Base-by-base conservation (phyloP, 2,329 filamentous ascomycete genomes). In the Aspergillus floridensis region DNA sequence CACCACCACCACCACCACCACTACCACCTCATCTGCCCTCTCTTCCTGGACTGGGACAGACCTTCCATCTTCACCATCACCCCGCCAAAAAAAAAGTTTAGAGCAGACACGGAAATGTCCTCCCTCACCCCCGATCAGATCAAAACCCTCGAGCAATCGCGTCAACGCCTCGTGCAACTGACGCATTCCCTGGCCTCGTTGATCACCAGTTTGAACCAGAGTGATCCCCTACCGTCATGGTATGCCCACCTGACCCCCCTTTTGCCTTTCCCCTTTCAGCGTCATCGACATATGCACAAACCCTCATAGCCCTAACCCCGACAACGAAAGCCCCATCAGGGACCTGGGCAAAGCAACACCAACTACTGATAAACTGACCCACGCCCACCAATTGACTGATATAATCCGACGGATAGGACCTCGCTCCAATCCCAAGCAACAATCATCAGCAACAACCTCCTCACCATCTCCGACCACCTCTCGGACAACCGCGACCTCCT, bases 351-450 rank as follows among this genome's bases (percentile, higher is more conserved):
- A 55, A 44, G 3, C 16, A 31, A 46, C 19, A 19, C 38, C 3
- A 19, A 3, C 44, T 49, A 63, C 50, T n/a, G 57, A 24, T n/a
- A 19, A 16, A 31, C 5, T 19, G 41, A 12, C 24, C 19, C 22
- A 22, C 22, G 4, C 22, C 22, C 0, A 22, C 22, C 22, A 22
- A 4, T 22, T 22, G n/a, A 22, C 4, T 22, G 22, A 21, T 21
- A 21, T 2, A 21, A 21, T 21, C 21, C 21, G 21, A 21, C 21
- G 21, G 26, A 10, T 2, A 92, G 89, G 69, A 82, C 86, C 49
- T 90, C 88, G 14, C 82, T 93, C 51, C 88, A 91, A 72, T 85
- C 86, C n/a, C 88, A 88, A 51, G 83, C 87, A 48, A 82, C 84
- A 63, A 90, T 92, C 71, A 84, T 92, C 55, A 87, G 88, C 65